Conservation (phyloP, 768 basidiomycete species). For the Boletus rubropictus region DNA sequence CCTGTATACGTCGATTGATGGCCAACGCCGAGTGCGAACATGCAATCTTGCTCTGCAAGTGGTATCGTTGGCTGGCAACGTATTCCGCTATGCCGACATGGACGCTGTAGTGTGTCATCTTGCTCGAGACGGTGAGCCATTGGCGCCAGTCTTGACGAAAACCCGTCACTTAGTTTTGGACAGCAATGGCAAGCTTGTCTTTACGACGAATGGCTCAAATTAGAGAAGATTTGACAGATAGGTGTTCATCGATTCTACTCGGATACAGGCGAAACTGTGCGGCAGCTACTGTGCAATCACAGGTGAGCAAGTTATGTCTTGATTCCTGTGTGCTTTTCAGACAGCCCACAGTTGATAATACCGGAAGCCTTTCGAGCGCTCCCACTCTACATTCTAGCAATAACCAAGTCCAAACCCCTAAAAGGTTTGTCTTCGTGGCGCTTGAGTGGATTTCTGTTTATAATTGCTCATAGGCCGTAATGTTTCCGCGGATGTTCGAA, state of each 20-base stretch:
- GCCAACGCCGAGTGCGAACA: conserved; percentile 77
- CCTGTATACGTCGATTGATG: conserved; percentile 73
- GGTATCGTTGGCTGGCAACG: conserved; percentile 78
- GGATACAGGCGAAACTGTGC: conserved; percentile 90
- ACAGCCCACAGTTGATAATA: conserved; percentile 66
- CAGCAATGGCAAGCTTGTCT: conserved; percentile 66
- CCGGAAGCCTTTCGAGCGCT: conserved; percentile 89
- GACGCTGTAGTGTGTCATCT: conserved; percentile 74
- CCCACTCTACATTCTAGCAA: conserved; percentile 72
- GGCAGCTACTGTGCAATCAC: conserved; percentile 64
- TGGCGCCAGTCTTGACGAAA: neutral
- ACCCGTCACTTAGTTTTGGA: neutral
- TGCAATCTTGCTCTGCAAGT: conserved; percentile 83
- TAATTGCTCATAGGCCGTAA: conserved; percentile 52
- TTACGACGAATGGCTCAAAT: conserved; percentile 64
- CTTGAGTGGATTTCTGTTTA: conserved; percentile 4
- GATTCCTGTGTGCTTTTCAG: conserved; percentile 5
- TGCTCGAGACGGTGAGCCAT: conserved; percentile 65
- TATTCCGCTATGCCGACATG: conserved; percentile 89
- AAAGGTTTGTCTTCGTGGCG: conserved; percentile 56
- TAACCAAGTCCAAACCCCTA: conserved; percentile 87
- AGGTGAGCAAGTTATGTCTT: conserved; percentile 44
- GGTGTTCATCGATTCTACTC: conserved; percentile 72
- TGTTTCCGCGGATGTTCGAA: conserved; percentile 92
- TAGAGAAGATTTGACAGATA: conserved; percentile 78